phyloP scores from a whole-genome alignment of 257 asterid genomes.

The Nicotiana obtusifolia region DNA sequence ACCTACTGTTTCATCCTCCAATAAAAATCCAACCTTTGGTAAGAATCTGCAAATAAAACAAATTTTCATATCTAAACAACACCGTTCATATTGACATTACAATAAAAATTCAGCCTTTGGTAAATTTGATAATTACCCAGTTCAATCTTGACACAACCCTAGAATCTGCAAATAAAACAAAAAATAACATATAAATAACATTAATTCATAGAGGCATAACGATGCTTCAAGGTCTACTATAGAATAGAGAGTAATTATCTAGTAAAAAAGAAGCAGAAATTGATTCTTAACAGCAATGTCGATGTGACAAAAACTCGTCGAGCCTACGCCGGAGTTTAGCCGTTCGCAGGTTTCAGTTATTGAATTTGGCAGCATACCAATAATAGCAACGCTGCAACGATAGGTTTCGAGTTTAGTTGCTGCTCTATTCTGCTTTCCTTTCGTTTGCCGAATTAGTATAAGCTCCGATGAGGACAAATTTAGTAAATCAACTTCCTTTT shows the following conservation, averaged over 20 bases:
- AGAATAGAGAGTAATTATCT: not conserved
- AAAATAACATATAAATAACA: not conserved
- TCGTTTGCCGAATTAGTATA: not conserved
- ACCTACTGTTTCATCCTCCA: slow-evolving; percentile 12
- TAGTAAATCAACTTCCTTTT: too few relatives aligned
- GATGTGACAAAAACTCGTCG: too few relatives aligned
- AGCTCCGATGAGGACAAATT: too few relatives aligned
- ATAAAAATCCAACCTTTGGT: not conserved
- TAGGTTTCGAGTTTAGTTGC: too few relatives aligned
- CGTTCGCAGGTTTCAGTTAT: too few relatives aligned
- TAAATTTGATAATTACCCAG: not conserved
- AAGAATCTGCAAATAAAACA: not conserved
- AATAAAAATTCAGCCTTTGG: not conserved
- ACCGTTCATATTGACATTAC: not conserved
- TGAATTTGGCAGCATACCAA: too few relatives aligned
- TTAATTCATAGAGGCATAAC: not conserved
- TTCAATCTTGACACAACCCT: not conserved
- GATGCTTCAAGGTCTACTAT: not conserved
- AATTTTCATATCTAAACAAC: not conserved
- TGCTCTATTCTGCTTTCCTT: too few relatives aligned
- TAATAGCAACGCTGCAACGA: too few relatives aligned
- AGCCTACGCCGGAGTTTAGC: too few relatives aligned
- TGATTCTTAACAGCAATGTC: too few relatives aligned
- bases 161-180: not conserved
- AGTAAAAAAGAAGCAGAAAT: too few relatives aligned